phyloP scores from a whole-genome alignment of 208 protist genomes.

The Acanthamoeba culbertsoni region DNA sequence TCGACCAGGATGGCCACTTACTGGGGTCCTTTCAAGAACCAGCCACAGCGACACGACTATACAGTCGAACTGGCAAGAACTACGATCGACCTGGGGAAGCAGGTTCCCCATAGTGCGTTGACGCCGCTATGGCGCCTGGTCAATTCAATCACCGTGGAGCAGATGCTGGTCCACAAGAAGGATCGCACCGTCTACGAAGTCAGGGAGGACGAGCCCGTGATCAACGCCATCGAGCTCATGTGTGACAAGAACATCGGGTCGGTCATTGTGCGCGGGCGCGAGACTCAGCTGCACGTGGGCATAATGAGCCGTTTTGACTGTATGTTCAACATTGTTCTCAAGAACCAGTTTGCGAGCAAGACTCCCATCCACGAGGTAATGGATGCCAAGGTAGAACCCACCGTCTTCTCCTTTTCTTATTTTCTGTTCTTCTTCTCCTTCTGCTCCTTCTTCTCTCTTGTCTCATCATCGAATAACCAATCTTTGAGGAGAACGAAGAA shows the following conservation, averaged over 20 bases:
- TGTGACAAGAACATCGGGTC: neutral
- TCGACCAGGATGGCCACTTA: no score
- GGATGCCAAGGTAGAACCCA: neutral
- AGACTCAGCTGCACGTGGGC: conserved; percentile 9
- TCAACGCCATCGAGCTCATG: conserved; percentile 31
- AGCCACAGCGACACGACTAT: neutral
- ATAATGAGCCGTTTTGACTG: conserved; percentile 25
- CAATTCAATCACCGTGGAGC: neutral
- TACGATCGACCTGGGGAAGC: neutral
- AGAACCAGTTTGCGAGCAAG: neutral
- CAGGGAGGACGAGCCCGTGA: neutral
- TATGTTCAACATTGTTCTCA: neutral
- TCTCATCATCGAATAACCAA: neutral
- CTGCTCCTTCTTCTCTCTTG: neutral
- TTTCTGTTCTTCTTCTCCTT: neutral
- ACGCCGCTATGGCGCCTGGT: neutral
- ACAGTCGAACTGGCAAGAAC: neutral
- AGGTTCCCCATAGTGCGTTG: neutral
- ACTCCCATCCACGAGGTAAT: neutral
- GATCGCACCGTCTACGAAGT: neutral
- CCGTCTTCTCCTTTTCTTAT: neutral
- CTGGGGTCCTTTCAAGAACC: no score
- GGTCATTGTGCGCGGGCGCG: neutral
- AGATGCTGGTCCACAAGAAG: neutral
- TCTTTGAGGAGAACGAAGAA: no score